These are phyloP conservation scores for Saturnispora besseyi DNA, from an alignment of 805 yeast species.

Conservation along the genomic window DNA sequence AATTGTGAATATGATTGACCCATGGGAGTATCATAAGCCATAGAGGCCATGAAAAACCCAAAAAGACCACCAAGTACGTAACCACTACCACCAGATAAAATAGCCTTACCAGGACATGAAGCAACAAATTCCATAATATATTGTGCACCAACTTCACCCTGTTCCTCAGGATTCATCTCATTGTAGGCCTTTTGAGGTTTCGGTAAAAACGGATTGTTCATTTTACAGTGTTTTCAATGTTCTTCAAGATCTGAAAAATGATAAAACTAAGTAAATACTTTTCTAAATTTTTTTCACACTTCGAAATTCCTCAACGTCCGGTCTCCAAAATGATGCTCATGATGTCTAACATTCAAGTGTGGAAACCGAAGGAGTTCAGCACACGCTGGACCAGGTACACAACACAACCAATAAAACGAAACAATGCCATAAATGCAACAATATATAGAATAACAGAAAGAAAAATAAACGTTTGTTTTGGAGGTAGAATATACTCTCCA, in stretches of 20 bases:
- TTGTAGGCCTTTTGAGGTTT: slow-evolving; percentile 42
- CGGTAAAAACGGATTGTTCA: slow-evolving; percentile 30
- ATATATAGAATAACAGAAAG: slow-evolving; percentile 85
- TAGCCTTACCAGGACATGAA: slow-evolving; percentile 92
- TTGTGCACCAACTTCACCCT: slow-evolving; percentile 82
- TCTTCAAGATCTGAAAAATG: background rate
- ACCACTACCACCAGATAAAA: slow-evolving; percentile 87
- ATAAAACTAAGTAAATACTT: background rate
- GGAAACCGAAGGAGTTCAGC: slow-evolving; percentile 9
- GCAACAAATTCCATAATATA: slow-evolving; percentile 78
- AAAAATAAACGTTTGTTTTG: slow-evolving; percentile 49
- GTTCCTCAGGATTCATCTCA: slow-evolving; percentile 85
- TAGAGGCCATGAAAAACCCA: slow-evolving; percentile 88
- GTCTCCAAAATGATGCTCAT: background rate
- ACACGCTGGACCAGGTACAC: slow-evolving; percentile 39
- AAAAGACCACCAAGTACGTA: slow-evolving; percentile 92
- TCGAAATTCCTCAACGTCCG: background rate
- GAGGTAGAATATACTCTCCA: slow-evolving; percentile 24
- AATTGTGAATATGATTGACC: slow-evolving; percentile 40
- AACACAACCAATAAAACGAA: slow-evolving; percentile 70
- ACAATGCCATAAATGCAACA: slow-evolving; percentile 82
- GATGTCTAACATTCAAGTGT: background rate
- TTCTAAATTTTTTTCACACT: background rate
- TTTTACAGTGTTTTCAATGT: background rate
- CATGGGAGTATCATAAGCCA: slow-evolving; percentile 77